These are phyloP conservation scores for Lunasporangiospora selenospora DNA, from an alignment of 192 early-diverging fungal genomes.

Conservation along the genomic window DNA sequence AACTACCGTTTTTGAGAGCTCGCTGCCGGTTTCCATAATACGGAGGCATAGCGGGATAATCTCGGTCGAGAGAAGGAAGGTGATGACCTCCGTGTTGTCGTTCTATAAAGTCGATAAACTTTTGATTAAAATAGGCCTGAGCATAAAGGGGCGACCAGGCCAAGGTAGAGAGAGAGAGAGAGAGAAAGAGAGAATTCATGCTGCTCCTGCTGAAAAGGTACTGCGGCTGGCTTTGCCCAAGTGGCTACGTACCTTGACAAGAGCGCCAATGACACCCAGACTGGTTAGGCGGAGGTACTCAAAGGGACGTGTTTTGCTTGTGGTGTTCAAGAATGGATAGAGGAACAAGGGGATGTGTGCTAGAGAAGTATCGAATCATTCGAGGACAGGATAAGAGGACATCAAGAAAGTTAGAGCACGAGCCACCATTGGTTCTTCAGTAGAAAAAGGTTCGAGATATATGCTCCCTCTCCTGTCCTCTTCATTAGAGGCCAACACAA, in stretches of 20 bases:
- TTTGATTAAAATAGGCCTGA: not conserved
- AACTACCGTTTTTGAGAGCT: slow-evolving; percentile 90
- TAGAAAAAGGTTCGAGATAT: too few species aligned
- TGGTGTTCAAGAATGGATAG: slow-evolving; percentile 98
- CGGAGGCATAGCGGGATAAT: slow-evolving; percentile 98
- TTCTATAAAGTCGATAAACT: slow-evolving; percentile 56
- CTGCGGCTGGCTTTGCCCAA: too few species aligned
- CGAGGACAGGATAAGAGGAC: too few species aligned
- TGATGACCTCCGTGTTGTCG: slow-evolving; percentile 96
- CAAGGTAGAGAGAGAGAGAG: too few species aligned
- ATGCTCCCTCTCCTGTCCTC: too few species aligned
- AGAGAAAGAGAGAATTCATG: too few species aligned
- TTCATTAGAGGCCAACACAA: not conserved
- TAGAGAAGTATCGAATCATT: too few species aligned
- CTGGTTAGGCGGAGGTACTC: slow-evolving; percentile 95
- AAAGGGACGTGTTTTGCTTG: slow-evolving; percentile 93
- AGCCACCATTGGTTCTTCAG: too few species aligned
- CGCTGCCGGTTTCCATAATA: slow-evolving; percentile 98
- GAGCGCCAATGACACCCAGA: slow-evolving; percentile 94
- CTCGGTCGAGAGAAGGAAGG: slow-evolving; percentile 94
- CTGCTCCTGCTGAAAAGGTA: too few species aligned
- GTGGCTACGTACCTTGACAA: slow-evolving; percentile 81
- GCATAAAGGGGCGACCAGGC: too few species aligned
- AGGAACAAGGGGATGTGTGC: slow-evolving; percentile 96
- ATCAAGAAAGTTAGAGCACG: too few species aligned